Conservation (phyloP, 495 filamentous ascomycete genomes). For the Recurvomyces mirabilis region DNA sequence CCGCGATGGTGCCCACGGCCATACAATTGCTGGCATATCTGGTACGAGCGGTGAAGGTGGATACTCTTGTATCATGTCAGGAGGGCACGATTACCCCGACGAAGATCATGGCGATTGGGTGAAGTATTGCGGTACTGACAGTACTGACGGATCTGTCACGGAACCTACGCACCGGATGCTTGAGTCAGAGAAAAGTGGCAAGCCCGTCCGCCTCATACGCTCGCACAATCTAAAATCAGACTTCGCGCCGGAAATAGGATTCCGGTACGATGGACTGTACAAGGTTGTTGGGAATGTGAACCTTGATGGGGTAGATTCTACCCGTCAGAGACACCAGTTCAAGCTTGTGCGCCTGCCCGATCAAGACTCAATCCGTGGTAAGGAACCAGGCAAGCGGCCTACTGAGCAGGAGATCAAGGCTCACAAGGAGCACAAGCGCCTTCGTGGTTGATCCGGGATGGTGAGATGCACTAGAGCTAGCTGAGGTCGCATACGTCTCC, state of each 20-base stretch:
- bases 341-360: constrained; percentile 27
- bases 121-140: constrained; percentile 43
- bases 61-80: constrained; percentile 35
- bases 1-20: constrained; percentile 48
- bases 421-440: constrained; percentile 19
- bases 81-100: constrained; percentile 30
- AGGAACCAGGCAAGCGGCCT: constrained; percentile 23
- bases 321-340: constrained; percentile 32
- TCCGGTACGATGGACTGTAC: constrained; percentile 50
- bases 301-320: constrained; percentile 27
- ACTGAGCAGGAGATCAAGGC: constrained; percentile 25
- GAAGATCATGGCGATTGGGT: constrained; percentile 39
- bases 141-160: constrained; percentile 23
- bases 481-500: no score
- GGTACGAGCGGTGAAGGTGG: constrained; percentile 30
- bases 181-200: constrained; percentile 19
- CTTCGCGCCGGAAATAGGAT: constrained; percentile 38
- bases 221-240: constrained; percentile 27
- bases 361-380: constrained; percentile 36
- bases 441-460: constrained; percentile 2
- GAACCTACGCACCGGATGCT: constrained; percentile 34
- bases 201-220: constrained; percentile 40
- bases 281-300: constrained; percentile 28
- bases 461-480: neutral
- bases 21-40: constrained; percentile 39